phyloP scores from a whole-genome alignment of 805 yeast species.

The Candida alai region DNA sequence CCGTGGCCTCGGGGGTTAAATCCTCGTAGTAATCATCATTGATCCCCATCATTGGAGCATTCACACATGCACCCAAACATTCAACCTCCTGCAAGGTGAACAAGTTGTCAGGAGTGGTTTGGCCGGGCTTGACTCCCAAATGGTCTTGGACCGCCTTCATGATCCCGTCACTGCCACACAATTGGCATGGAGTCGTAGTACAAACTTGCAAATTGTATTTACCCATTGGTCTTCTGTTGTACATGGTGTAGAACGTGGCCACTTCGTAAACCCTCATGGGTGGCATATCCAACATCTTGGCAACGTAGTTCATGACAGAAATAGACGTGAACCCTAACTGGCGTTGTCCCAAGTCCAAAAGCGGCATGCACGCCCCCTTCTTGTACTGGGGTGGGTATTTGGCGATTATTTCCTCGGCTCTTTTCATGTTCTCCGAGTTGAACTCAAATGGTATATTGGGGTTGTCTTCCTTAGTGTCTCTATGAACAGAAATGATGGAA shows the following conservation, averaged over 20 bases:
- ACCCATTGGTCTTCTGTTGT: conserved; percentile 82
- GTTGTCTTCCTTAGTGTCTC: conserved; percentile 68
- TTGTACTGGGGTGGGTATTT: conserved; percentile 85
- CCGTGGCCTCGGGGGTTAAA: conserved; percentile 63
- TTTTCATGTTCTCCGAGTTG: conserved; percentile 54
- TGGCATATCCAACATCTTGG: conserved; percentile 79
- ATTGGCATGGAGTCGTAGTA: conserved; percentile 87
- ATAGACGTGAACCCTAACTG: conserved; percentile 84
- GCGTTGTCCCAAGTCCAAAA: conserved; percentile 82
- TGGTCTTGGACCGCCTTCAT: conserved; percentile 63
- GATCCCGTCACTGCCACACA: conserved; percentile 77
- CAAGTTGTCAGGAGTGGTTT: conserved; percentile 69
- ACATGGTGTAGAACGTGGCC: conserved; percentile 91
- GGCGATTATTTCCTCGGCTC: conserved; percentile 71
- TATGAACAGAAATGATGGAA: conserved; percentile 57
- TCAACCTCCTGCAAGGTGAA: conserved; percentile 86
- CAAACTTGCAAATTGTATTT: conserved; percentile 80
- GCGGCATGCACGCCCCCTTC: conserved; percentile 85
- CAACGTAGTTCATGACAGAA: conserved; percentile 86
- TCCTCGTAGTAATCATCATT: conserved; percentile 85
- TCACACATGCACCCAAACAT: conserved; percentile 89
- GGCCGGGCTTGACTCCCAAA: conserved; percentile 67
- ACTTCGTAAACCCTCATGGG: conserved; percentile 94
- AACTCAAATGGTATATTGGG: conserved; percentile 69
- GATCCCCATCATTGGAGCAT: conserved; percentile 84